These are phyloP conservation scores for Lignosus rhinocerotis DNA, from an alignment of 1,284 basidiomycete genomes.

Conservation along the genomic window DNA sequence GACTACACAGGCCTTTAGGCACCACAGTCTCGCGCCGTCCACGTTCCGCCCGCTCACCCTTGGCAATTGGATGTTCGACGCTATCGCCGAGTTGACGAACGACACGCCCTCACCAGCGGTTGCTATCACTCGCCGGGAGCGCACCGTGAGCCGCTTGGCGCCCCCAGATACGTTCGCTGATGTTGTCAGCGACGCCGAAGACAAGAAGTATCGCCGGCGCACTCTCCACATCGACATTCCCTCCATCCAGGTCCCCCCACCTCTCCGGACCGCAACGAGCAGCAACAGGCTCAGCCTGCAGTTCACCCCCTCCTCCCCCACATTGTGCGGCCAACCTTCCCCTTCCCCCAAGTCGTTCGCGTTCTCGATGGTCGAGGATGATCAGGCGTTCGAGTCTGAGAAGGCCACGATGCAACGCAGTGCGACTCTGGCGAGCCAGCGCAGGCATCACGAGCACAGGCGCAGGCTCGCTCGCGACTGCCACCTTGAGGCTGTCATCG, in stretches of 20 bases:
- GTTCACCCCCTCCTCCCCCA: conserved; percentile 55
- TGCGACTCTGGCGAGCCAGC: conserved; percentile 22
- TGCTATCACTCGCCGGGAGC: conserved; percentile 26
- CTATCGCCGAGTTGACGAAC: conserved; percentile 63
- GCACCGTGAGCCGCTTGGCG: conserved; percentile 39
- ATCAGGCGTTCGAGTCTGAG: conserved; percentile 38
- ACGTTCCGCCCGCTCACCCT: conserved; percentile 41
- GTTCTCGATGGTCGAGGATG: conserved; percentile 35
- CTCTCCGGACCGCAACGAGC: conserved; percentile 29
- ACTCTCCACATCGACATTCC: conserved; percentile 37
- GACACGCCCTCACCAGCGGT: conserved; percentile 22
- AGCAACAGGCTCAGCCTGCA: conserved; percentile 55
- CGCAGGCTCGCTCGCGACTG: conserved; percentile 44
- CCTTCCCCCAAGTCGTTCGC: conserved; percentile 33
- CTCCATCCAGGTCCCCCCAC: conserved; percentile 26
- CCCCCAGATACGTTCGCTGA: conserved; percentile 37
- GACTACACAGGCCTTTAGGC: conserved; percentile 31
- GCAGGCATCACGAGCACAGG: conserved; percentile 30
- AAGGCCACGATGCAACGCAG: conserved; percentile 28
- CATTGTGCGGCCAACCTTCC: conserved; percentile 34
- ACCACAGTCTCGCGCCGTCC: conserved; percentile 37
- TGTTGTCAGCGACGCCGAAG: conserved; percentile 15
- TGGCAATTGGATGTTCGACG: conserved; percentile 80
- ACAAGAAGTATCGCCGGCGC: conserved; percentile 27
- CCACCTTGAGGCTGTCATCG: conserved; percentile 36